Base-by-base conservation (phyloP, 2,329 filamentous ascomycete genomes). In the Diaporthe humulicola region DNA sequence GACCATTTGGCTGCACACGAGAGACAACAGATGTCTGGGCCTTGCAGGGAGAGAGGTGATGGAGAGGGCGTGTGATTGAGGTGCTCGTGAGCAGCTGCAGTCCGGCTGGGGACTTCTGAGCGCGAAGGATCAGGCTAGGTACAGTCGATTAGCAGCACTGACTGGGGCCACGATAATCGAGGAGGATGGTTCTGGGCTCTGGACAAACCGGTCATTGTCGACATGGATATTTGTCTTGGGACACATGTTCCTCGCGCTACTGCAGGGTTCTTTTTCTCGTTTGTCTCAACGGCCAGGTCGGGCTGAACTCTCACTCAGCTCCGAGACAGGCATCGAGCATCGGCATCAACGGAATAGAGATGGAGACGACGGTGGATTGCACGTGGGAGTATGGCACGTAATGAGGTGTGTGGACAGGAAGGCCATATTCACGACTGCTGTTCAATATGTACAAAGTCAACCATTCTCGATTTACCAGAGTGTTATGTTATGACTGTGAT, bases 71-170 rank as follows among this genome's bases (percentile, higher is more conserved):
- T 64, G 58, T 30, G 25, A 28, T 61, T 64, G 14, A 42, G 25
- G 25, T 64, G 17, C 3, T 45, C 25, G 5, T 30, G 17, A 25
- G 17, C 45, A n/a, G 38, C 58, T 64, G 58, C 38, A 28, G 58
- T 28, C 42, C 15, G 3, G 9, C 58, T 64, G 25, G 58, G 38
- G 9, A 64, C 58, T 45, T 64, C 58, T 64, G 58, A 40, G 40
- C 58, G 38, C 58, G 58, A 64, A 64, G 58, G 58, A 45, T 64
- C 40, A 33, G 58, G 58, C 58, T 64, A n/a, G n/a, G n/a, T n/a
- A 45, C 17, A 14, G 25, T n/a, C 38, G 7, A 17, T 45, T 30
- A 12, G 38, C 58, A 64, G 38, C 15, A 12, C 45, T 45, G n/a
- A 14, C 36, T 22, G 38, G 38, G 17, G 25, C 14, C 38, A 30